phyloP scores from a whole-genome alignment of 805 yeast species.

The Pichia californica region DNA sequence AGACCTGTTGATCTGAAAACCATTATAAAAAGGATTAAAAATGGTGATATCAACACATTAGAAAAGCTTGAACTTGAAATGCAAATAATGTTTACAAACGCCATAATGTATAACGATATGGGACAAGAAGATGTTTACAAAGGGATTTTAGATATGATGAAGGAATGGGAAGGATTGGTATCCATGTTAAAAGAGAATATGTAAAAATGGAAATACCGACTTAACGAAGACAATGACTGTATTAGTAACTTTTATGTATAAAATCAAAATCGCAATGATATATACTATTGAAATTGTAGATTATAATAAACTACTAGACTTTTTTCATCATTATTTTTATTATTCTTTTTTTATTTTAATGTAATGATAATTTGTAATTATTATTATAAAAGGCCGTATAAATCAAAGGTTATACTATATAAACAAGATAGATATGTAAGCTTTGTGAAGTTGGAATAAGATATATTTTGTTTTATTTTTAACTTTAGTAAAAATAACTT shows the following conservation, averaged over 20 bases:
- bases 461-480: too few relatives aligned
- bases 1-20: constrained; percentile 66
- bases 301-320: too few relatives aligned
- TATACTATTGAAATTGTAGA: too few relatives aligned
- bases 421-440: neutral
- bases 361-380: too few relatives aligned
- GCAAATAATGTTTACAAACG: constrained; percentile 75
- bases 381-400: too few relatives aligned
- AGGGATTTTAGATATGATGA: constrained; percentile 65
- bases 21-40: constrained; percentile 50
- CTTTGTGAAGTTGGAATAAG: too few relatives aligned
- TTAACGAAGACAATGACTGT: too few relatives aligned
- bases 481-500: neutral
- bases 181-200: constrained; percentile 48
- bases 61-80: constrained; percentile 60
- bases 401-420: neutral
- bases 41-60: constrained; percentile 43
- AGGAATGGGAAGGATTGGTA: constrained; percentile 52
- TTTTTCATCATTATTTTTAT: neutral
- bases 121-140: constrained; percentile 49
- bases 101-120: constrained; percentile 72
- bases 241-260: too few relatives aligned
- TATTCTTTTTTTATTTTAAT: neutral
- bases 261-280: too few relatives aligned
- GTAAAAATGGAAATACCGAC: too few relatives aligned